These are phyloP conservation scores for Termitomyces sp. DNA, from an alignment of 768 basidiomycete species.

Conservation along the genomic window DNA sequence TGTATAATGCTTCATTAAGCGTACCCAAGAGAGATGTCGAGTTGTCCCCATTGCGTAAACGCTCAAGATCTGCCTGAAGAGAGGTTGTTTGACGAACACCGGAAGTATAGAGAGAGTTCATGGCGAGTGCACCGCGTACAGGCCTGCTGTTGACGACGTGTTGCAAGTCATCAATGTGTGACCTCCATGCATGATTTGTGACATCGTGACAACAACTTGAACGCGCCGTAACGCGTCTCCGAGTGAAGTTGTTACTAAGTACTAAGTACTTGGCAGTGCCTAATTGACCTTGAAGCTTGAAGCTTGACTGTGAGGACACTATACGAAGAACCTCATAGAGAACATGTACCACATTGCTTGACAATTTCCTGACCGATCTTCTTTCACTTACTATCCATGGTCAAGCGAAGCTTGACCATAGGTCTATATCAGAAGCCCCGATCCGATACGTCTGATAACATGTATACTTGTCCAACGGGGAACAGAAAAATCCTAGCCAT, in stretches of 20 bases:
- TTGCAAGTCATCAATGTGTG: not conserved
- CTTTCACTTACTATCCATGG: too few relatives aligned
- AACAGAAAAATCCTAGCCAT: not conserved
- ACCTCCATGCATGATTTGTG: not conserved
- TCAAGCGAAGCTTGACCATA: too few relatives aligned
- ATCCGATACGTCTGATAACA: too few relatives aligned
- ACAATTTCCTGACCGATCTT: not conserved
- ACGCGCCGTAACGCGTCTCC: not conserved
- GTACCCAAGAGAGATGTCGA: conserved; percentile 83
- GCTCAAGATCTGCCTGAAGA: conserved; percentile 81
- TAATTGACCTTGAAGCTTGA: not conserved
- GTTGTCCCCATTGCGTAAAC: conserved; percentile 74
- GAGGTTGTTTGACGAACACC: conserved; percentile 91
- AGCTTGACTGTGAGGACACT: not conserved
- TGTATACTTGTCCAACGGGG: not conserved
- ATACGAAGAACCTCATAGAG: not conserved
- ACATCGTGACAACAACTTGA: not conserved
- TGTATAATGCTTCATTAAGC: conserved; percentile 21
- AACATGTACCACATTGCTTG: not conserved
- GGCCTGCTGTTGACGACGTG: conserved; percentile 6
- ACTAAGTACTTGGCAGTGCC: too few relatives aligned
- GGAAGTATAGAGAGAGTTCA: conserved; percentile 95
- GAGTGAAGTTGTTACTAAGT: too few relatives aligned
- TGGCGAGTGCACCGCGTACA: conserved; percentile 27
- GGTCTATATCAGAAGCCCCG: too few relatives aligned